Evolutionary conservation across 495 filamentous ascomycete species (phyloP), one percentile per base, ranked within the genome.

Genomic region (Talaromyces wortmannii): DNA sequence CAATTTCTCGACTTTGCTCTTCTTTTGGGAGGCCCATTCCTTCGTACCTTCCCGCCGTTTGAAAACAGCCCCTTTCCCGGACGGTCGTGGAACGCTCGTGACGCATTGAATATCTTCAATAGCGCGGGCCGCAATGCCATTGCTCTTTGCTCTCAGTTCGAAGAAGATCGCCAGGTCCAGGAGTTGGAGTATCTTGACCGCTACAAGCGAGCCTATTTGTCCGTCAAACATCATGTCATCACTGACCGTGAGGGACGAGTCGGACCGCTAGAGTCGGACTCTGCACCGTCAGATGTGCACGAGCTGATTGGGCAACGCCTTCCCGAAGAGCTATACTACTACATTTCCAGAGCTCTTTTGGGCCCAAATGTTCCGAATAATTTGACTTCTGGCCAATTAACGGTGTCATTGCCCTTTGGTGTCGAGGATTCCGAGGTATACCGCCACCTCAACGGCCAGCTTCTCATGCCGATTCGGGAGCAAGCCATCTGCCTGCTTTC

Each of bases 281-380:
- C 80, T 33, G 79, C 87, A 2, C 91, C 94, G 15, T 77, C 74
- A 17, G 92, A 97, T 67, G 79, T 91, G 57, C 89, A 94, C 68
- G 86, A 92, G 60, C 88, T 97, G 64, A 86, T 95, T 59, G 91
- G 91, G 17, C 83, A 91, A 52, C 89, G 91, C 32, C 78, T 99
- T 13, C 91, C 95, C 2, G 84, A 91, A 52, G 95, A 99, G 70
- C 74, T 99, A 6, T 96, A 91, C 66, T 88, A 89, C 66, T 97
- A 99, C 61, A 79, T 97, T 32, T 89, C 90, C 56, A 85, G 81
- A 31, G 94, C 89, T 31, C 68, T 96, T 13, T 80, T 96, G 55
- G 83, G 90, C 6, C 78, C 91, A 2, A 84, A 91, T 42, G 73
- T 96, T 13, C 78, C 95, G 7, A 90, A 88, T 62, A 91, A 84